Percentiles rank a stretch among this genome's conserved stretches.
These are phyloP conservation scores for Hibiscus trionum DNA, from an alignment of 345 rosid species.

Conservation along the genomic window DNA sequence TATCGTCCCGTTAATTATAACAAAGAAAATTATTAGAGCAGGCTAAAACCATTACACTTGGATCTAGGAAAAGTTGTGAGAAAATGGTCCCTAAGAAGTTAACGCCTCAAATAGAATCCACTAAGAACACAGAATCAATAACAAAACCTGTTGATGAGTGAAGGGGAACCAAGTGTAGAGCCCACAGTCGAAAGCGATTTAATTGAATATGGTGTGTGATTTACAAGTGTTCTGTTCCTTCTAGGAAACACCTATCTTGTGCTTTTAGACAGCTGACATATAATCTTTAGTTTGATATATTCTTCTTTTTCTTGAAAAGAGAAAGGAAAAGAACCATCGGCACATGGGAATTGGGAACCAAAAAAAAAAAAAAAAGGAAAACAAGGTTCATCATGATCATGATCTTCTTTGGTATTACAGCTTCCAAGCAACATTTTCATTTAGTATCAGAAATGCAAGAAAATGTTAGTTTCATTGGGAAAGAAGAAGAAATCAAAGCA, in stretches of 20 bases:
- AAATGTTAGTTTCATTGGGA: not conserved
- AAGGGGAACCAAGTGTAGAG: no score
- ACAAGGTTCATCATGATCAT: not conserved
- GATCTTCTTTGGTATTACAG: not conserved
- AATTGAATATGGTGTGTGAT: not conserved
- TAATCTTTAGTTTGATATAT: not conserved
- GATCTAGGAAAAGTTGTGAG: no score
- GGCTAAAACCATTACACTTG: no score
- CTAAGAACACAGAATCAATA: not conserved
- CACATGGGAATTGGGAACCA: not conserved
- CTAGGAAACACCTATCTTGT: no score
- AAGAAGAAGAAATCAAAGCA: not conserved
- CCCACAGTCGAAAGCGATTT: not conserved
- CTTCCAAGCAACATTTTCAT: not conserved
- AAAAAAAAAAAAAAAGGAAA: not conserved
- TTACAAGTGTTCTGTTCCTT: not conserved
- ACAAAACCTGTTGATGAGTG: no score
- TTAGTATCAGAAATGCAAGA: not conserved
- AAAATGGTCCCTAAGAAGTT: no score
- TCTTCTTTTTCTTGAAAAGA: not conserved
- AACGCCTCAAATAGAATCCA: no score
- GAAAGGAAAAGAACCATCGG: not conserved
- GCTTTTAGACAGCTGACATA: no score
- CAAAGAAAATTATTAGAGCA: no score
- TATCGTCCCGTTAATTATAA: no score